These are phyloP conservation scores for Ceratocystis lukuohia DNA, from an alignment of 2,329 filamentous ascomycete species.

Conservation along the genomic window DNA sequence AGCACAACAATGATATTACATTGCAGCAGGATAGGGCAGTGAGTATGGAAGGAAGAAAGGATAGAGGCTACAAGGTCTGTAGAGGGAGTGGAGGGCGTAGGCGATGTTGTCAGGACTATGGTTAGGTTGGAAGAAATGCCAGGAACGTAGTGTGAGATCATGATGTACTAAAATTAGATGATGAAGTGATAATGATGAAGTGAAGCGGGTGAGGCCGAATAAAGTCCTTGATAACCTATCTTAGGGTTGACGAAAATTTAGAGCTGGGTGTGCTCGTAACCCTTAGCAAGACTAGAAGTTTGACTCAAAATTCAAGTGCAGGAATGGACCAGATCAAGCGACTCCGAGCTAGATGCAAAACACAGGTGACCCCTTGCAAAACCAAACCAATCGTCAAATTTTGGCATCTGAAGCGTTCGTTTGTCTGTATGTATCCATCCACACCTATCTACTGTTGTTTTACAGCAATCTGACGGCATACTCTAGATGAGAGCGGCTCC, in stretches of 20 bases:
- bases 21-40: constrained; percentile 31
- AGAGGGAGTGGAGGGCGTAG: constrained; percentile 40
- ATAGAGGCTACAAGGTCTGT: constrained; percentile 38
- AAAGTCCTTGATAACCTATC: not conserved
- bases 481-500: not conserved
- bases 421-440: not conserved
- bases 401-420: no score
- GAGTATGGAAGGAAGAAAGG: constrained; percentile 31
- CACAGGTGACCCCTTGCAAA: no score
- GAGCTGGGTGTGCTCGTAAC: not conserved
- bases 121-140: constrained; percentile 21
- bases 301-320: not conserved
- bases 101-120: constrained; percentile 40
- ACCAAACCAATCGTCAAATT: no score
- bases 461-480: not conserved
- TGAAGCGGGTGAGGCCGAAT: not conserved
- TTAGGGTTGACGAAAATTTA: not conserved
- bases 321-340: no score
- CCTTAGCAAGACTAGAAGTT: not conserved
- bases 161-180: no score
- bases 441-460: not conserved
- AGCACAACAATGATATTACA: constrained; percentile 40
- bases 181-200: not conserved
- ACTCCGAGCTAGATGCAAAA: no score
- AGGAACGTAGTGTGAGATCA: no score